Base-by-base conservation (phyloP, 2,329 filamentous ascomycete genomes). In the Diaporthe sp. region DNA sequence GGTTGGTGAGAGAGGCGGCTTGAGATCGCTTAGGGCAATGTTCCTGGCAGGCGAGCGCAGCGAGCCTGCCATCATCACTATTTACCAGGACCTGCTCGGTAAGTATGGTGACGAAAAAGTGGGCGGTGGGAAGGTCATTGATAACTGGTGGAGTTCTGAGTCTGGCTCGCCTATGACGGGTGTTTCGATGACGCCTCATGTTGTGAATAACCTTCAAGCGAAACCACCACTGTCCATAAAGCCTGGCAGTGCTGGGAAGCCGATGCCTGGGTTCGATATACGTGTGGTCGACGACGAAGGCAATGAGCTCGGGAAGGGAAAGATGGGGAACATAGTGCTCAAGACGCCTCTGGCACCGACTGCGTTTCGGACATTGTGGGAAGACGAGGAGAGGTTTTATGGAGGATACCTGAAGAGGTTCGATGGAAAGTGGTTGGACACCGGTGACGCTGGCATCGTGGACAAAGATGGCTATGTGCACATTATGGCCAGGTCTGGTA, bases 281-380 rank as follows among this genome's bases (percentile, higher is more conserved):
- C 89, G 93, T 22, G 88, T 96, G 19, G 95, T 98, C 3, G 92
- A 97, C 81, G 95, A 98, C 79, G 86, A 91, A 0, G 96, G 96
- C 7, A 87, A 89, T 1, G 93, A 95, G 81, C 87, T 97, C 0
- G 82, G 89, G n/a, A 86, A 84, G 40, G 94, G 94, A 1, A 91
- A 85, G 30, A 97, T 97, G 94, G 96, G 96, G 0, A 98, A 98
- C 81, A 97, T 98, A 76, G 95, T 98, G 13, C 87, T 98, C 69
- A 93, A 87, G 0, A 89, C 95, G 72, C 96, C 96, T 0, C 87
- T 98, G 38, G 95, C 94, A 0, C 96, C 96, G 0, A 97, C 95
- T 0, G 95, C 93, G 0, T 95, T 98, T 80, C 93, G 95, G 0
- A 96, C 92, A 1, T 86, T 98, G 1, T 98, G 96, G 93, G 86